Evolutionary conservation across 1,284 basidiomycete genomes (phyloP).

Genomic region (Phylloboletellus chloephorus): DNA sequence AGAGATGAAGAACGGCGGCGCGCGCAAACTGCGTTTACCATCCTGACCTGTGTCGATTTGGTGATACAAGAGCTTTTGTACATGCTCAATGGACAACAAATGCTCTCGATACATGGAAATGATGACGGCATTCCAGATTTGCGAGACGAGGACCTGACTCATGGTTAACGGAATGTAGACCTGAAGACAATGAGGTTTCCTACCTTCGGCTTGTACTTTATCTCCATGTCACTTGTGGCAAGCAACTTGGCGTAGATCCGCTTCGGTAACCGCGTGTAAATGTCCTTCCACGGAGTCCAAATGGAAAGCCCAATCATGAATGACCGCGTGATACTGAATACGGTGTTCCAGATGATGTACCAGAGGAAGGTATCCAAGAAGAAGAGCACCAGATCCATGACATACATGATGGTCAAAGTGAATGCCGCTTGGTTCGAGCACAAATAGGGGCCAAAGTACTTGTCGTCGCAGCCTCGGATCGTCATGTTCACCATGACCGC

Average conservation of each 20-base stretch:
- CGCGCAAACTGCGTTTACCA: conserved; percentile 82
- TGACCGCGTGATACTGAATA: conserved; percentile 86
- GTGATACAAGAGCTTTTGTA: conserved; percentile 91
- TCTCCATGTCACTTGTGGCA: conserved; percentile 88
- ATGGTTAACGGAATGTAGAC: conserved; percentile 4
- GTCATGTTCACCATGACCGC: conserved; percentile 91
- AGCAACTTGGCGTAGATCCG: conserved; percentile 91
- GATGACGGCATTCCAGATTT: conserved; percentile 98
- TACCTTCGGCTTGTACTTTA: conserved; percentile 96
- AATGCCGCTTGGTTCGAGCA: conserved; percentile 90
- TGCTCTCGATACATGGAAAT: conserved; percentile 99
- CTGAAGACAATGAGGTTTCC: conserved; percentile 13
- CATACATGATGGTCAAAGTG: conserved; percentile 91
- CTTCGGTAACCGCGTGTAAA: conserved; percentile 89
- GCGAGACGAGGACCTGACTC: conserved; percentile 84
- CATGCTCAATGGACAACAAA: conserved; percentile 91
- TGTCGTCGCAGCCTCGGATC: conserved; percentile 81
- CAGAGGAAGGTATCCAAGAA: conserved; percentile 97
- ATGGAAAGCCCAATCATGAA: conserved; percentile 89
- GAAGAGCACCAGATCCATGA: conserved; percentile 93
- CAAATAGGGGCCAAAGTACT: conserved; percentile 72
- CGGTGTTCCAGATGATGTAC: conserved; percentile 97
- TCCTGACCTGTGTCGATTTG: conserved; percentile 83
- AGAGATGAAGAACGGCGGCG: conserved; percentile 92
- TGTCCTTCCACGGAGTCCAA: conserved; percentile 97